Conservation (phyloP, 441 rosid species). For the Mallotus repandus region DNA sequence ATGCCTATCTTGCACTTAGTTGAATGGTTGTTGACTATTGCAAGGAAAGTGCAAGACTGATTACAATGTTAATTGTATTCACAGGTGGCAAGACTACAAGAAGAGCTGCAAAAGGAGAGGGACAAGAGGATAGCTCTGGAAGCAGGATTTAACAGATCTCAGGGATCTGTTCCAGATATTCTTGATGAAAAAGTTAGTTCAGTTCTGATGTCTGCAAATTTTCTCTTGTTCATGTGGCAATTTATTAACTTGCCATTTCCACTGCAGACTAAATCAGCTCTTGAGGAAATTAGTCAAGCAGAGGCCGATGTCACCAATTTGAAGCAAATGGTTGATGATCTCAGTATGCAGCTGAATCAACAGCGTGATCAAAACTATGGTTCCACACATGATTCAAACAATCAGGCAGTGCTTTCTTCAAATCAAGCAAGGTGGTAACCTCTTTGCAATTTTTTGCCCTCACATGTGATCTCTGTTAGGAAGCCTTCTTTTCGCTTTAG, state of each 20-base stretch:
- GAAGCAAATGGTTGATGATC: slow-evolving; percentile 65
- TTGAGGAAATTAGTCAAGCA: slow-evolving; percentile 62
- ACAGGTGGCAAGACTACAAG: slow-evolving; percentile 83
- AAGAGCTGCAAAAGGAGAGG: slow-evolving; percentile 76
- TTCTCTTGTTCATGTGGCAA: slow-evolving; percentile 21
- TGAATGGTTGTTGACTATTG: background rate
- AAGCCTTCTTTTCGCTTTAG: background rate
- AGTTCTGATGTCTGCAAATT: slow-evolving; percentile 20
- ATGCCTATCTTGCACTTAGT: background rate
- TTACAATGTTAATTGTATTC: slow-evolving; percentile 14
- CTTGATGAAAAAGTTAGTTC: slow-evolving; percentile 67
- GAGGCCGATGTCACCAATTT: slow-evolving; percentile 63
- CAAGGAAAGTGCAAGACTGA: background rate
- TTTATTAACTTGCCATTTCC: slow-evolving; percentile 30
- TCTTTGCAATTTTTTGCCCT: slow-evolving; percentile 20
- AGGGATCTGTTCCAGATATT: slow-evolving; percentile 36
- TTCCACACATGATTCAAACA: slow-evolving; percentile 33
- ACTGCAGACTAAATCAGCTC: slow-evolving; percentile 57
- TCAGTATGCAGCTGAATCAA: slow-evolving; percentile 49
- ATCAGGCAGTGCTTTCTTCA: background rate
- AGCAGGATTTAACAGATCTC: slow-evolving; percentile 55
- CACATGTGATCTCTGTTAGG: background rate
- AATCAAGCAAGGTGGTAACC: slow-evolving; percentile 45
- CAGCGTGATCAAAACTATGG: slow-evolving; percentile 41
- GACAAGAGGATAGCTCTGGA: slow-evolving; percentile 62